These are phyloP conservation scores for Sphagnurus paluster DNA, from an alignment of 1,284 basidiomycete species.

Conservation along the genomic window DNA sequence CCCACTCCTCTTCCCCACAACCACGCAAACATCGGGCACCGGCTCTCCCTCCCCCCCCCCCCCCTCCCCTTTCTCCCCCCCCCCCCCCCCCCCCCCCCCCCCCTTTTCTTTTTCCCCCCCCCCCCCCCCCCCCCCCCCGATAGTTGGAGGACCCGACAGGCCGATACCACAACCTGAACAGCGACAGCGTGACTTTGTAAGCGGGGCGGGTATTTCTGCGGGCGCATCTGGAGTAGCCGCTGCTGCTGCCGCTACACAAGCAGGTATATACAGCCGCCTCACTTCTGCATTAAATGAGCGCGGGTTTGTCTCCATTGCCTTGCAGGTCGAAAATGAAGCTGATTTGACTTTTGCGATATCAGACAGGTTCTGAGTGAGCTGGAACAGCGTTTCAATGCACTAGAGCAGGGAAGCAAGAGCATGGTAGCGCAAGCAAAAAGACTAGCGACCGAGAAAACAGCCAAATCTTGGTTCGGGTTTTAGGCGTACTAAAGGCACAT, in stretches of 20 bases:
- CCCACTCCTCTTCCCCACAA: too few relatives aligned
- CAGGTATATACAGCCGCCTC: constrained; percentile 47
- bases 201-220: constrained; percentile 19
- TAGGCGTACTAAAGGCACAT: constrained; percentile 19
- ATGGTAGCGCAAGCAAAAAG: constrained; percentile 70
- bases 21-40: too few relatives aligned
- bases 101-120: too few relatives aligned
- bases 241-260: constrained; percentile 37
- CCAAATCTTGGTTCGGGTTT: constrained; percentile 64
- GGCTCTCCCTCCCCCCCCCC: too few relatives aligned
- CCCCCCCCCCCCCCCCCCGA: neutral
- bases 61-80: too few relatives aligned
- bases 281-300: constrained; percentile 59
- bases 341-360: neutral
- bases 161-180: constrained; percentile 36
- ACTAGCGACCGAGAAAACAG: constrained; percentile 57
- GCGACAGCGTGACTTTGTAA: constrained; percentile 13
- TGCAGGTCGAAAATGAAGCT: neutral
- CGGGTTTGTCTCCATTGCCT: constrained; percentile 42
- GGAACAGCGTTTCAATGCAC: constrained; percentile 59
- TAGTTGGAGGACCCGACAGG: constrained; percentile 66
- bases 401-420: constrained; percentile 63
- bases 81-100: too few relatives aligned
- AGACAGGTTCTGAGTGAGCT: constrained; percentile 62
- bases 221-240: constrained; percentile 29